Percentiles rank a stretch among this genome's conserved stretches.
Conservation (phyloP, 768 basidiomycete species). For the Calocybe cyanea region DNA sequence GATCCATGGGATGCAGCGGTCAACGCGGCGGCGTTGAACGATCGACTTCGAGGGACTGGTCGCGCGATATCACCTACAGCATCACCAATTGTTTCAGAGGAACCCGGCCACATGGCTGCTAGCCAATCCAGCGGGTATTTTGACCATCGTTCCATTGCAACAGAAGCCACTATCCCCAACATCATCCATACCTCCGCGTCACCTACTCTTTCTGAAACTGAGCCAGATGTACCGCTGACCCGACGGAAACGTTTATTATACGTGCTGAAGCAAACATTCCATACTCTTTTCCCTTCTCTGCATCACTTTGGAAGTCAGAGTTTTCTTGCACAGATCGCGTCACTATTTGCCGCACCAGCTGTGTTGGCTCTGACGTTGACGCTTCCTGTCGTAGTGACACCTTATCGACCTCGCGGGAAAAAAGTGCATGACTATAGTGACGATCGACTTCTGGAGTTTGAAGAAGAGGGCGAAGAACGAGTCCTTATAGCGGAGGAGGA, state of each 20-base stretch:
- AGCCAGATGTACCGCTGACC: conserved; percentile 42
- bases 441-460: conserved; percentile 59
- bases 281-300: conserved; percentile 84
- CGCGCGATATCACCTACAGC: conserved; percentile 12
- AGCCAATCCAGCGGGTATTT: conserved; percentile 16
- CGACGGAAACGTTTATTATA: conserved; percentile 35
- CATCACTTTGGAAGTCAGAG: conserved; percentile 71
- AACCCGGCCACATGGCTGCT: conserved; percentile 13
- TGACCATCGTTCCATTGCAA: conserved; percentile 5
- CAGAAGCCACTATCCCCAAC: conserved; percentile 40
- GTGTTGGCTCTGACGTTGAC: conserved; percentile 85
- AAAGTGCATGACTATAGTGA: conserved; percentile 34
- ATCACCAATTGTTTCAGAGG: conserved; percentile 21
- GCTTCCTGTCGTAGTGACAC: conserved; percentile 80
- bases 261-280: conserved; percentile 38
- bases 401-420: conserved; percentile 42
- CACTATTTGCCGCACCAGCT: conserved; percentile 82
- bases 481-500: conserved; percentile 72
- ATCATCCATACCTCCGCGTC: conserved; percentile 58
- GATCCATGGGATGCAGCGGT: conserved; percentile 50
- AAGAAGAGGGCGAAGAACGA: conserved; percentile 71
- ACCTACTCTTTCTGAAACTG: conserved; percentile 33
- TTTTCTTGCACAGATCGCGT: conserved; percentile 64
- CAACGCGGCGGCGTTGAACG: conserved; percentile 43
- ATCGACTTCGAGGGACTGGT: conserved; percentile 31